A percentile compares a stretch with the other conserved stretches of the same genome.
These are phyloP conservation scores for Fusarium goolgardi DNA, from an alignment of 2,329 filamentous ascomycete species.

Conservation along the genomic window DNA sequence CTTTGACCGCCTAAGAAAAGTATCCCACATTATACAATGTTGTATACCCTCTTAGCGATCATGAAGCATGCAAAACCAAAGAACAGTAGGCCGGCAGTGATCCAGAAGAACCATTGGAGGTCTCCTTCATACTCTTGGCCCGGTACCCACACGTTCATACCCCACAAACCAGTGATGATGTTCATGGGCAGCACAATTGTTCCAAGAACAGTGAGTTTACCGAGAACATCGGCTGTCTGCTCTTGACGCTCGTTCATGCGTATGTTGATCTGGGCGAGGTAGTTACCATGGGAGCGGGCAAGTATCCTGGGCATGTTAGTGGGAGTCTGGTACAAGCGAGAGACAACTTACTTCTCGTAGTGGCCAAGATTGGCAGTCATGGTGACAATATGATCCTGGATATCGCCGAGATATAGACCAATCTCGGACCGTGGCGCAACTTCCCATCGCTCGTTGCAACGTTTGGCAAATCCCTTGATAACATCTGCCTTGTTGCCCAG, in stretches of 20 bases:
- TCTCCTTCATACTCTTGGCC: constrained; percentile 85
- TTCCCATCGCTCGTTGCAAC: constrained; percentile 98
- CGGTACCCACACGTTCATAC: constrained; percentile 97
- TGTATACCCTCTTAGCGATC: constrained; percentile 85
- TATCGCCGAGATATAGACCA: constrained; percentile 96
- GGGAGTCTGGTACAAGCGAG: neutral
- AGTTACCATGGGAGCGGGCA: constrained; percentile 92
- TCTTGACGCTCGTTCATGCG: constrained; percentile 98
- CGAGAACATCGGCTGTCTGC: constrained; percentile 92
- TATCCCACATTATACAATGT: constrained; percentile 70
- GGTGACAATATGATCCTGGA: constrained; percentile 98
- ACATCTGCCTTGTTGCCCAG: constrained; percentile 98
- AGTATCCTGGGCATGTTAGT: constrained; percentile 71
- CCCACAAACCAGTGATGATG: constrained; percentile 98
- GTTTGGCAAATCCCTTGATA: constrained; percentile 98
- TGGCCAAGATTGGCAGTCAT: constrained; percentile 97
- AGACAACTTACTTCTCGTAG: constrained; percentile 84
- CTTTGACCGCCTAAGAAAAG: neutral
- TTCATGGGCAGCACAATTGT: constrained; percentile 99
- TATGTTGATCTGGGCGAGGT: constrained; percentile 99
- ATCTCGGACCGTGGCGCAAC: constrained; percentile 95
- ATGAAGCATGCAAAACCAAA: constrained; percentile 86
- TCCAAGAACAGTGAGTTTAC: constrained; percentile 93
- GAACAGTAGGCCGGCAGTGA: constrained; percentile 77
- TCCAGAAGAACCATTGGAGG: constrained; percentile 78